phyloP scores from a whole-genome alignment of 352 stramenopile species.

The Pythium brassicae region DNA sequence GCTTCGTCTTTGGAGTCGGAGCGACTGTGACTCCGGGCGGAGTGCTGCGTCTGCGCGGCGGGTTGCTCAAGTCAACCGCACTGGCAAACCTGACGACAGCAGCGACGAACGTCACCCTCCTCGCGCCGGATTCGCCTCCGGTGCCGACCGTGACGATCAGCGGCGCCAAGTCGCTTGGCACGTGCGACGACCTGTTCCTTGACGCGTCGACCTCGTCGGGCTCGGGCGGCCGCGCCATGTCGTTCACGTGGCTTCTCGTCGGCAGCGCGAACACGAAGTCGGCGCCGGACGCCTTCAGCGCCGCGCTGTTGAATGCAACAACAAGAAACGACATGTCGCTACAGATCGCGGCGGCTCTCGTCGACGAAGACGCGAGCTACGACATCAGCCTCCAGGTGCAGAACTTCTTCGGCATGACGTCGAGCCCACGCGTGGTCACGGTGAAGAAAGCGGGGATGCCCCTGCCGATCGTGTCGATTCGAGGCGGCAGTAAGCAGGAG shows the following conservation, averaged over 20 bases:
- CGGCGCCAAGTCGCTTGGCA: slow-evolving; percentile 42
- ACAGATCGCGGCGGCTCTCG: slow-evolving; percentile 19
- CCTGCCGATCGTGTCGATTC: slow-evolving; percentile 51
- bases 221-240: slow-evolving; percentile 50
- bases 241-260: slow-evolving; percentile 43
- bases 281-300: slow-evolving; percentile 16
- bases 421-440: slow-evolving; percentile 35
- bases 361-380: slow-evolving; percentile 40
- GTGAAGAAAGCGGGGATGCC: slow-evolving; percentile 46
- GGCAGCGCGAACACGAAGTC: slow-evolving; percentile 16
- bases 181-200: slow-evolving; percentile 54
- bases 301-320: slow-evolving; percentile 21
- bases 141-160: slow-evolving; percentile 38
- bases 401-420: slow-evolving; percentile 47
- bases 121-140: slow-evolving; percentile 32
- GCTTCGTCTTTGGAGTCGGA: slow-evolving; percentile 39
- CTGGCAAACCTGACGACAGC: slow-evolving; percentile 32
- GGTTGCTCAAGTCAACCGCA: slow-evolving; percentile 47
- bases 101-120: slow-evolving; percentile 23
- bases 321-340: slow-evolving; percentile 35
- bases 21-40: slow-evolving; percentile 37
- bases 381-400: slow-evolving; percentile 37
- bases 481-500: slow-evolving; percentile 33
- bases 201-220: slow-evolving; percentile 50
- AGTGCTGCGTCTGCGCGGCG: slow-evolving; percentile 29